Percentiles rank a stretch among this genome's conserved stretches.
phyloP scores from a whole-genome alignment of 2,329 filamentous ascomycete species.

The Aspergillus brunneoviolaceus region DNA sequence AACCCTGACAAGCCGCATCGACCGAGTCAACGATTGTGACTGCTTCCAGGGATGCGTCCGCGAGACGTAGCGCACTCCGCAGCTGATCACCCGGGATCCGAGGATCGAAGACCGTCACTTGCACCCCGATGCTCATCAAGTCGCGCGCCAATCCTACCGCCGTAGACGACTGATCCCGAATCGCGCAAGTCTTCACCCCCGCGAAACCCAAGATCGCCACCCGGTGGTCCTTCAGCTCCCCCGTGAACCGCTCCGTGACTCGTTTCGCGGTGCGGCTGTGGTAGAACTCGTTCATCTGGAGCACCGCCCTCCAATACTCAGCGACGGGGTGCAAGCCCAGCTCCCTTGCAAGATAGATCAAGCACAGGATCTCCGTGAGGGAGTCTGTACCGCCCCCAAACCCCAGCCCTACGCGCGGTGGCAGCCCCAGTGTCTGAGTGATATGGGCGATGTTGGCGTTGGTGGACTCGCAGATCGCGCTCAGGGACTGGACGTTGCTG shows the following conservation, averaged over 20 bases:
- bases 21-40: constrained; percentile 9
- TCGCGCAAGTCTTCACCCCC: not conserved
- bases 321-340: constrained; percentile 19
- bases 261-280: constrained; percentile 4
- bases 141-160: constrained; percentile 8
- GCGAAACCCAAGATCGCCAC: constrained; percentile 13
- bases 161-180: not conserved
- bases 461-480: constrained; percentile 14
- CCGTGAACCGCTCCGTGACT: not conserved
- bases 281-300: constrained; percentile 17
- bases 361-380: constrained; percentile 16
- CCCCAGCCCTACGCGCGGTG: constrained; percentile 1
- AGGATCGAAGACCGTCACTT: constrained; percentile 9
- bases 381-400: constrained; percentile 1
- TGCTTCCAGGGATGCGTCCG: constrained; percentile 3
- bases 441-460: constrained; percentile 18
- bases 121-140: constrained; percentile 8
- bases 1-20: constrained; percentile 13
- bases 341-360: constrained; percentile 20
- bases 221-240: not conserved
- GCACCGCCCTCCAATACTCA: constrained; percentile 19
- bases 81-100: constrained; percentile 3
- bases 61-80: not conserved
- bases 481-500: constrained; percentile 11
- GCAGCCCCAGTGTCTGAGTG: constrained; percentile 11